Conservation (phyloP, 257 asterid genomes). For the Nicotiana obtusifolia region DNA sequence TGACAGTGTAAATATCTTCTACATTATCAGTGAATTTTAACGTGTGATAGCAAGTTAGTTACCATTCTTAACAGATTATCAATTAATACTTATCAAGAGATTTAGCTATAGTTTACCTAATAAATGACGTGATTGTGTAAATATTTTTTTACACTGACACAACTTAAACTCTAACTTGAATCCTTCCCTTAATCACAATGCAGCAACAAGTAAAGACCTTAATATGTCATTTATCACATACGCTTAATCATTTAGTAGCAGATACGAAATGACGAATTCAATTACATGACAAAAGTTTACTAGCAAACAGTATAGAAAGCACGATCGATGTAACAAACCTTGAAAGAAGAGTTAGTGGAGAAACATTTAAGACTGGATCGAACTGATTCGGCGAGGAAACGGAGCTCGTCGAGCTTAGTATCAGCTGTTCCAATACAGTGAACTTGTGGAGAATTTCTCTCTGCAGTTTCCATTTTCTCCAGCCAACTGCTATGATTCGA, state of each 20-base stretch:
- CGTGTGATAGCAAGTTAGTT: too few relatives aligned
- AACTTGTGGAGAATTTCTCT: conserved; percentile 22
- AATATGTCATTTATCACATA: background rate
- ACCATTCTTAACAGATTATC: too few relatives aligned
- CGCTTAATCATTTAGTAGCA: background rate
- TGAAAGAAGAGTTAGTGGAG: conserved; percentile 36
- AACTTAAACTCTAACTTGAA: too few relatives aligned
- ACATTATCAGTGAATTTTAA: too few relatives aligned
- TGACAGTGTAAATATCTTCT: too few relatives aligned
- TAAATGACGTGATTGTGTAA: too few relatives aligned
- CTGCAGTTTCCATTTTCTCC: background rate
- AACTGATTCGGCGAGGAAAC: conserved; percentile 48
- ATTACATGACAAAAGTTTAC: background rate
- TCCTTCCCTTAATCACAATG: too few relatives aligned
- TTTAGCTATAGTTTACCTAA: too few relatives aligned
- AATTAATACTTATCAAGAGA: too few relatives aligned
- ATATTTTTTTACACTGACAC: too few relatives aligned
- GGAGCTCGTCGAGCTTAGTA: conserved; percentile 73
- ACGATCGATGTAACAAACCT: conserved; percentile 28
- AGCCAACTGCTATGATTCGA: background rate
- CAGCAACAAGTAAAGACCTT: background rate
- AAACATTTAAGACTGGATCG: conserved; percentile 47
- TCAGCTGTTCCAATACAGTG: conserved; percentile 90
- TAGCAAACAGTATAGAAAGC: background rate
- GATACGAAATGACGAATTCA: background rate